Conservation (phyloP, 2,329 filamentous ascomycete species). For the Dactylella cylindrospora region DNA sequence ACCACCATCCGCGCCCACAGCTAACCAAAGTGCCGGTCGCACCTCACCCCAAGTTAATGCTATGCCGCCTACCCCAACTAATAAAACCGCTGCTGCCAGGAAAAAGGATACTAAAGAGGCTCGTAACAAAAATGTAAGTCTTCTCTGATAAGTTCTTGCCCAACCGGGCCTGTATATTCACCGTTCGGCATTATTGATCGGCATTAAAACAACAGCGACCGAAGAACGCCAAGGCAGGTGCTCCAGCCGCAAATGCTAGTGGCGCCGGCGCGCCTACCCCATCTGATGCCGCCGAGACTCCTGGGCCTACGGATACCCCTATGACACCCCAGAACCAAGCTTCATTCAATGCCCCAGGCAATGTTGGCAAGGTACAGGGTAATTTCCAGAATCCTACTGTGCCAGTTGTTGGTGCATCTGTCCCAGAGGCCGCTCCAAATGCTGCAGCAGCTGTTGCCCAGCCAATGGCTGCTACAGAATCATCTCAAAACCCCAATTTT, state of each 20-base stretch:
- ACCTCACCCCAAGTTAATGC: conserved; percentile 65
- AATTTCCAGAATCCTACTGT: conserved; percentile 25
- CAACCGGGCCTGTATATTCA: conserved; percentile 49
- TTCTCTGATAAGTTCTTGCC: conserved; percentile 50
- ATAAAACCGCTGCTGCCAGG: conserved; percentile 71
- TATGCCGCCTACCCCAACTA: conserved; percentile 72
- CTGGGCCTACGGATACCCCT: conserved; percentile 32
- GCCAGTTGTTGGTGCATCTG: conserved; percentile 14
- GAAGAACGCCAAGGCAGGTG: conserved; percentile 66
- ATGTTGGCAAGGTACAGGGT: conserved; percentile 28
- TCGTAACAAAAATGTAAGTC: conserved; percentile 63
- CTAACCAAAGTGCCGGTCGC: conserved; percentile 60
- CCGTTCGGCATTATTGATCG: not conserved
- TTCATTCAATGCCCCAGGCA: conserved; percentile 23
- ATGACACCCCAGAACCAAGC: conserved; percentile 34
- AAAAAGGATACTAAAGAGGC: conserved; percentile 73
- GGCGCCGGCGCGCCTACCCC: conserved; percentile 30
- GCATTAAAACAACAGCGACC: conserved; percentile 52
- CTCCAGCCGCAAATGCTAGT: conserved; percentile 47
- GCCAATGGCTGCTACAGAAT: conserved; percentile 23
- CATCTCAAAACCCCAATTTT: conserved; percentile 28
- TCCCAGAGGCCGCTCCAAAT: conserved; percentile 20
- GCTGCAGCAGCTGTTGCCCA: conserved; percentile 18
- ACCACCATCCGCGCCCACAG: conserved; percentile 64
- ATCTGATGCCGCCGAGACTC: conserved; percentile 34